Evolutionary conservation across 495 filamentous ascomycete species (phyloP), one percentile per base, ranked within the genome.

Genomic region (Glarea lozoyensis): DNA sequence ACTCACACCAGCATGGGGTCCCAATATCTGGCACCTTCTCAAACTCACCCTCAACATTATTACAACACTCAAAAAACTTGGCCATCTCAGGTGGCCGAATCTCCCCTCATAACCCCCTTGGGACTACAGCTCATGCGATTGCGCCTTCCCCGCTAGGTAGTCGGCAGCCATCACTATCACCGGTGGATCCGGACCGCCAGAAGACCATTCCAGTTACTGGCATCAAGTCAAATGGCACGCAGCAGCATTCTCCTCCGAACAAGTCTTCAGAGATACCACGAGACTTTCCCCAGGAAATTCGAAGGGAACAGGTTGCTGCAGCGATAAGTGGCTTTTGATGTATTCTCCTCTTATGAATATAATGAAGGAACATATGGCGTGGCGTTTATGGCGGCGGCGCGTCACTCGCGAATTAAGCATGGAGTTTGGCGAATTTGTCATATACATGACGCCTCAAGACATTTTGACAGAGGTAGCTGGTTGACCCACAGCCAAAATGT

Each of bases 21-120:
- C 49, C 52, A 10, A 42, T 48, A 13, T 40, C 52, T 15, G 55
- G 55, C 4, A 55, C 55, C 7, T 58, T 58, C 40, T 50, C 55
- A 20, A 51, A 21, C 17, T 40, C 45, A 39, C 19, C 46, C 2
- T 35, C 44, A 21, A 37, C 52, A 20, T 15, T 48, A 10, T 27
- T 29, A 24, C 40, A 50, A 29, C 48, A 51, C n/a, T 38, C 49
- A 13, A 55, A 55, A 31, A 45, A 45, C n/a, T 10, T 43, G n/a
- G 19, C 43, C 6, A 43, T 48, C 18, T 47, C 38, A 13, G 42
- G 40, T 4, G 54, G 49, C n/a, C 46, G 47, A 2, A 42, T 51
- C 12, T 57, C 54, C 12, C 54, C 54, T 16, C 46, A 49, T 24
- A 56, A 53, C 31, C 49, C 53, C 16, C 50, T 56, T 39, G 41